A percentile compares a stretch with the other conserved stretches of the same genome.
Conservation (phyloP, 1,284 basidiomycete species). For the Apiotrichum brassicae region DNA sequence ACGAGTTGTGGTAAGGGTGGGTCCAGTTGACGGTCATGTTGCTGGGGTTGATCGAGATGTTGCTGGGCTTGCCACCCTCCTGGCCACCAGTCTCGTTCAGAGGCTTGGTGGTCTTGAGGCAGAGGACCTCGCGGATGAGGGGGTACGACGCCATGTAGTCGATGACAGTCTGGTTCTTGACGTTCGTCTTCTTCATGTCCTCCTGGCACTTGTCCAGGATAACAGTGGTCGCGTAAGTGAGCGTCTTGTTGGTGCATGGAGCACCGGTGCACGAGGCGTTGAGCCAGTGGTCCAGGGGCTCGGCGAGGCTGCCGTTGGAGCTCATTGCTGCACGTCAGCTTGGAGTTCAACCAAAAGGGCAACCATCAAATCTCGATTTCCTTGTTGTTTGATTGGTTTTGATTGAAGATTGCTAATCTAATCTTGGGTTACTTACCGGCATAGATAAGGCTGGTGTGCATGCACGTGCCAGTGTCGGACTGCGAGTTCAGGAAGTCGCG, state of each 20-base stretch:
- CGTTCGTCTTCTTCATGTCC: slow-evolving; percentile 27
- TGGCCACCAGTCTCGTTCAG: slow-evolving; percentile 10
- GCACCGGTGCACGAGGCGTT: slow-evolving; percentile 27
- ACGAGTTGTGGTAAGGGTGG: background rate
- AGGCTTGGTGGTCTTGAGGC: slow-evolving; percentile 30
- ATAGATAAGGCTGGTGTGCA: slow-evolving; percentile 18
- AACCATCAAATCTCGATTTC: too few species aligned
- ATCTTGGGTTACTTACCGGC: slow-evolving; percentile 11
- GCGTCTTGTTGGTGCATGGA: slow-evolving; percentile 35
- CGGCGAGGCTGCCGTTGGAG: slow-evolving; percentile 20
- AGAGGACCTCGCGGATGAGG: slow-evolving; percentile 39
- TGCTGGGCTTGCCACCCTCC: background rate
- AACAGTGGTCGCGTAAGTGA: slow-evolving; percentile 26
- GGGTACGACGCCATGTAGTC: slow-evolving; percentile 31
- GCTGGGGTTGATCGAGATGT: background rate
- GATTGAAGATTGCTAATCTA: too few species aligned
- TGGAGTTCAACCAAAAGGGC: too few species aligned
- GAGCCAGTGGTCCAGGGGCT: slow-evolving; percentile 32
- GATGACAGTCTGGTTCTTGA: slow-evolving; percentile 26
- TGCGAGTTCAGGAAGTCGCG: slow-evolving; percentile 8
- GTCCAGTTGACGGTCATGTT: background rate
- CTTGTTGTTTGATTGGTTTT: too few species aligned
- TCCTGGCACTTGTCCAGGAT: slow-evolving; percentile 29
- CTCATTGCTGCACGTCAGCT: too few species aligned
- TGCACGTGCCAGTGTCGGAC: slow-evolving; percentile 18